These are phyloP conservation scores for Trametes cingulata DNA, from an alignment of 768 basidiomycete species.

Conservation along the genomic window DNA sequence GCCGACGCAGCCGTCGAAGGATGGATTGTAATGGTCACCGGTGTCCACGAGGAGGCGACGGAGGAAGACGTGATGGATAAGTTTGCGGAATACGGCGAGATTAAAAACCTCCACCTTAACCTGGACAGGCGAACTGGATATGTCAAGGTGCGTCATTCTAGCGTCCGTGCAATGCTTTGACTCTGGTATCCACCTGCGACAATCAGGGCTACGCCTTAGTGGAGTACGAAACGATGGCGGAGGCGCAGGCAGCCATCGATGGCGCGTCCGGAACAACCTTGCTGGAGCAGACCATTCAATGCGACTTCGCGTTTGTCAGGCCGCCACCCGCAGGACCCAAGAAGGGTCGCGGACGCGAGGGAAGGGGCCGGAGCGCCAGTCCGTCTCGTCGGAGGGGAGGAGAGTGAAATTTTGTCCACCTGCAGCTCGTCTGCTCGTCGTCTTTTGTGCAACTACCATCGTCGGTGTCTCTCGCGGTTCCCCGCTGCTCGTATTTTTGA, in stretches of 20 bases:
- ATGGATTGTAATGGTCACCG: constrained; percentile 97
- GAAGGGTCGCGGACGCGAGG: constrained; percentile 69
- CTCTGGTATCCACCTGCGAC: constrained; percentile 1
- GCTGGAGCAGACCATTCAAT: constrained; percentile 84
- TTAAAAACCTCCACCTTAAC: constrained; percentile 97
- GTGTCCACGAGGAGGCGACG: constrained; percentile 96
- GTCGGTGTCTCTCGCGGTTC: constrained; percentile 2
- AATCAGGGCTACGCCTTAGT: constrained; percentile 95
- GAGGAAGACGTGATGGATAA: constrained; percentile 97
- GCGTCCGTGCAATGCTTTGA: neutral
- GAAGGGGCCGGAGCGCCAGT: constrained; percentile 74
- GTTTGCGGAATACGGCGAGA: constrained; percentile 95
- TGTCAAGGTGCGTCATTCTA: constrained; percentile 73
- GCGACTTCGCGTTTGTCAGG: constrained; percentile 91
- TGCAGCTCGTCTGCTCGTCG: constrained; percentile 1
- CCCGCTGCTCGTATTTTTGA: neutral
- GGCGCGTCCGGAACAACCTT: constrained; percentile 81
- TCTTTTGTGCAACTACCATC: constrained; percentile 12
- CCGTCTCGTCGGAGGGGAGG: constrained; percentile 55
- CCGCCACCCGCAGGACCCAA: constrained; percentile 82
- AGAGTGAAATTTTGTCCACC: constrained; percentile 4
- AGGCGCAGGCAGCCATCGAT: constrained; percentile 93
- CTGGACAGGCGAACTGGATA: constrained; percentile 97
- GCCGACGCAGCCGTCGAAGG: constrained; percentile 84
- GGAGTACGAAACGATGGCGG: constrained; percentile 94